Conservation (phyloP, 208 protist species). For the Leishmania turanica region DNA sequence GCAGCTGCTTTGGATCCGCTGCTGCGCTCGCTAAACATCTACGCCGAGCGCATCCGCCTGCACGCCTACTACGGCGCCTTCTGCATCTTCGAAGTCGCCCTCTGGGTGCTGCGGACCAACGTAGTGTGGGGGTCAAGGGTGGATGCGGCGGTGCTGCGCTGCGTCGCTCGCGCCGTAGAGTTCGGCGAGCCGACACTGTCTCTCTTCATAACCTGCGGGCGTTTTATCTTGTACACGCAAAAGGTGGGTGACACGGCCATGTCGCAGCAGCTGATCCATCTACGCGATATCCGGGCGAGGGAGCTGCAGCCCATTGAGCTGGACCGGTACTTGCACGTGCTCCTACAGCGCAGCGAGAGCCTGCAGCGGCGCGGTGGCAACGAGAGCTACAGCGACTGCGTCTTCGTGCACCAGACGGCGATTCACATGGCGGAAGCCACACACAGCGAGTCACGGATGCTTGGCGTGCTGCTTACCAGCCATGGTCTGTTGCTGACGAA, state of each 20-base stretch:
- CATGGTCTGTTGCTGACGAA: constrained; percentile 46
- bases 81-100: constrained; percentile 42
- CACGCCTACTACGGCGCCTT: constrained; percentile 53
- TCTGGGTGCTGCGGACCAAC: constrained; percentile 29
- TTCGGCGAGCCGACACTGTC: constrained; percentile 41
- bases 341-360: constrained; percentile 43
- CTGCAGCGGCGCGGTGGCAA: constrained; percentile 28
- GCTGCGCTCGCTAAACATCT: constrained; percentile 28
- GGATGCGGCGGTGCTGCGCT: constrained; percentile 32
- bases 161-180: constrained; percentile 36
- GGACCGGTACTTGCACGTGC: constrained; percentile 31
- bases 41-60: constrained; percentile 29
- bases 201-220: constrained; percentile 51
- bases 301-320: constrained; percentile 33
- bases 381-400: constrained; percentile 43
- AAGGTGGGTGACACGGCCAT: constrained; percentile 29
- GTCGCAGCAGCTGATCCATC: constrained; percentile 33
- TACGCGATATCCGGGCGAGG: constrained; percentile 37
- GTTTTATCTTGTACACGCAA: constrained; percentile 40
- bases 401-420: constrained; percentile 40
- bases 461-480: constrained; percentile 49
- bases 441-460: constrained; percentile 28
- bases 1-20: constrained; percentile 39
- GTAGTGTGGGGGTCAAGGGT: constrained; percentile 29
- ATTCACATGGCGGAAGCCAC: constrained; percentile 42